Percentiles rank a stretch among this genome's conserved stretches.
phyloP scores from a whole-genome alignment of 495 filamentous ascomycete genomes.

The Extremus antarcticus region DNA sequence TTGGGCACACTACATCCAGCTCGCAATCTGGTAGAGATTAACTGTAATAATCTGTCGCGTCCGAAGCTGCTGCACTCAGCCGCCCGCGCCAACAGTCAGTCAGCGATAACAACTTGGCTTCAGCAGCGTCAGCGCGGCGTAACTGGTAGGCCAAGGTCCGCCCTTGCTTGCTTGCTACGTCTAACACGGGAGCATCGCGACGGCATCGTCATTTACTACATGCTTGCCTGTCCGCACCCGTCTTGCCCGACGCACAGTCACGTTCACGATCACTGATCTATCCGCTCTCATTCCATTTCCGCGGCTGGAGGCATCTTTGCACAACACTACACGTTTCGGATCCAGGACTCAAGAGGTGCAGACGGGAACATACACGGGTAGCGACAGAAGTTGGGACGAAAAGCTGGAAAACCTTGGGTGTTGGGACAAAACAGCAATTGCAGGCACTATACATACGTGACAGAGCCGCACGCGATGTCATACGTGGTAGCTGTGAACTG shows the following conservation, averaged over 20 bases:
- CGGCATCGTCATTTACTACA: neutral
- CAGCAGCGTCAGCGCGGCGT: neutral
- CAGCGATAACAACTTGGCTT: neutral
- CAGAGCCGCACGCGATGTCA: slow-evolving; percentile 14
- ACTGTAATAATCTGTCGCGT: neutral
- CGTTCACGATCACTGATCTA: neutral
- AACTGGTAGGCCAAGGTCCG: neutral
- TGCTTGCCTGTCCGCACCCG: neutral
- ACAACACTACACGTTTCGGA: neutral
- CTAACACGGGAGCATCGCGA: neutral
- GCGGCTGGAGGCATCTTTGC: neutral
- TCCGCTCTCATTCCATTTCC: neutral
- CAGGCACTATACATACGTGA: neutral
- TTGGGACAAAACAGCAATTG: neutral
- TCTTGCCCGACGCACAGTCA: neutral
- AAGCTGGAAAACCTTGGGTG: neutral
- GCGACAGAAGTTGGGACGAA: neutral
- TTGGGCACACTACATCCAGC: neutral
- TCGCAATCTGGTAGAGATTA: neutral
- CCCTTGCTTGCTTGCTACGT: neutral
- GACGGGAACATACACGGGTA: neutral
- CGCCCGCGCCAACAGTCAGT: neutral
- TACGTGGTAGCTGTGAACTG: slow-evolving; percentile 18
- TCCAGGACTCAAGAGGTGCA: neutral
- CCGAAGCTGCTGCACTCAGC: neutral